Evolutionary conservation across 768 basidiomycete species (phyloP).

Genomic region (Gautieria morchelliformis): DNA sequence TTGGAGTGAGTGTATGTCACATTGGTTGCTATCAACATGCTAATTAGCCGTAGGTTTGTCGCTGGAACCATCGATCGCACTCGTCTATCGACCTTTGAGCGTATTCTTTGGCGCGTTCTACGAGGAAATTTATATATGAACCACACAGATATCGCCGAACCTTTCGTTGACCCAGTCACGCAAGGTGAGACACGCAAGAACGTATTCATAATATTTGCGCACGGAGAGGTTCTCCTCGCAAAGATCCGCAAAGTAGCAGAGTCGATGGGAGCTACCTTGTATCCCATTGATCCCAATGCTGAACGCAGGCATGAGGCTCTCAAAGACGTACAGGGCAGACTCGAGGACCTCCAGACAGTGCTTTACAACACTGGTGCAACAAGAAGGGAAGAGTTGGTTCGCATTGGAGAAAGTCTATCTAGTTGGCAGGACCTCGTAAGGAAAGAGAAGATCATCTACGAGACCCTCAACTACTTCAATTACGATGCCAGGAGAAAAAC

Average conservation of each 20-base stretch:
- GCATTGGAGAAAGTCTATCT: conserved; percentile 73
- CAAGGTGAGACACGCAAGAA: conserved; percentile 87
- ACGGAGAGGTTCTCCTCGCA: conserved; percentile 82
- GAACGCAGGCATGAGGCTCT: conserved; percentile 89
- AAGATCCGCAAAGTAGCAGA: conserved; percentile 98
- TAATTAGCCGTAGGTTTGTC: conserved; percentile 57
- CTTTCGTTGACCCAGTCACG: conserved; percentile 81
- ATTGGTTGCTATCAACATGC: background rate
- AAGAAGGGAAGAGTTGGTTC: conserved; percentile 72
- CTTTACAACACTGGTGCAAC: conserved; percentile 83
- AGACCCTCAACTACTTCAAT: conserved; percentile 91
- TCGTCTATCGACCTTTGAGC: conserved; percentile 88
- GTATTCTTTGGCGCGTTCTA: conserved; percentile 95
- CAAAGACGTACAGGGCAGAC: conserved; percentile 74
- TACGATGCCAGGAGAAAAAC: conserved; percentile 93
- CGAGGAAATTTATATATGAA: conserved; percentile 99
- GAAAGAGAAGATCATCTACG: conserved; percentile 94
- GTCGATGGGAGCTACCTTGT: conserved; percentile 97
- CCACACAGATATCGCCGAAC: conserved; percentile 87
- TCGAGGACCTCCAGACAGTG: conserved; percentile 86
- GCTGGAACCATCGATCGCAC: conserved; percentile 93
- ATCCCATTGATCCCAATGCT: conserved; percentile 90
- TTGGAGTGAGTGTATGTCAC: conserved; percentile 57
- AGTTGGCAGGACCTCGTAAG: conserved; percentile 91
- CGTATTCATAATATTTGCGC: conserved; percentile 99